Evolutionary conservation across 768 basidiomycete genomes (phyloP).

Genomic region (Rhodocollybia butyracea): DNA sequence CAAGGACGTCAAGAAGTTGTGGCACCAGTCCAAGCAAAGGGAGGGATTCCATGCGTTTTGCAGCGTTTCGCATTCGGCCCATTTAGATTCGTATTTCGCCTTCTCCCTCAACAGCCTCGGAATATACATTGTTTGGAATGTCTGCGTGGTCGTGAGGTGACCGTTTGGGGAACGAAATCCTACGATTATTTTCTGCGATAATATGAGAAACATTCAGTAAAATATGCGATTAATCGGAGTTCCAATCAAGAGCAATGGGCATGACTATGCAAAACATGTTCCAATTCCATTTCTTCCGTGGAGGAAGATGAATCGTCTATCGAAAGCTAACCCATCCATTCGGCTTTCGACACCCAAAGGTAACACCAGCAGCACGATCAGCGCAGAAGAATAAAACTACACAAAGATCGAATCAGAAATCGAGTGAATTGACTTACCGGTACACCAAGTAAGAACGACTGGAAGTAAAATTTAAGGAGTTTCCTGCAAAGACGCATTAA

Average conservation of each 20-base stretch:
- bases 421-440: conserved; percentile 48
- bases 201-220: background rate
- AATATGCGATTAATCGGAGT: too few species aligned
- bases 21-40: conserved; percentile 73
- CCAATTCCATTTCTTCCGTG: too few species aligned
- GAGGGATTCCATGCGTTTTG: conserved; percentile 67
- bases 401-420: background rate
- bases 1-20: conserved; percentile 56
- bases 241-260: too few species aligned
- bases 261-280: too few species aligned
- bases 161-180: conserved; percentile 86
- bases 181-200: conserved; percentile 72
- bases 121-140: conserved; percentile 76
- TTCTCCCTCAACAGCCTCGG: conserved; percentile 77
- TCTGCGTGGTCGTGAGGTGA: conserved; percentile 58
- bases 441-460: conserved; percentile 90
- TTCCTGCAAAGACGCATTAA: conserved; percentile 48
- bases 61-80: background rate
- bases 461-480: conserved; percentile 89
- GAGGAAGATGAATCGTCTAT: too few species aligned
- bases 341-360: background rate
- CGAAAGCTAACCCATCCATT: too few species aligned
- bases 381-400: background rate
- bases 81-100: conserved; percentile 33
- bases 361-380: background rate